Percentiles rank a stretch among this genome's conserved stretches.
These are phyloP conservation scores for Raffaelea albimanens DNA, from an alignment of 2,329 filamentous ascomycete species.

Conservation along the genomic window DNA sequence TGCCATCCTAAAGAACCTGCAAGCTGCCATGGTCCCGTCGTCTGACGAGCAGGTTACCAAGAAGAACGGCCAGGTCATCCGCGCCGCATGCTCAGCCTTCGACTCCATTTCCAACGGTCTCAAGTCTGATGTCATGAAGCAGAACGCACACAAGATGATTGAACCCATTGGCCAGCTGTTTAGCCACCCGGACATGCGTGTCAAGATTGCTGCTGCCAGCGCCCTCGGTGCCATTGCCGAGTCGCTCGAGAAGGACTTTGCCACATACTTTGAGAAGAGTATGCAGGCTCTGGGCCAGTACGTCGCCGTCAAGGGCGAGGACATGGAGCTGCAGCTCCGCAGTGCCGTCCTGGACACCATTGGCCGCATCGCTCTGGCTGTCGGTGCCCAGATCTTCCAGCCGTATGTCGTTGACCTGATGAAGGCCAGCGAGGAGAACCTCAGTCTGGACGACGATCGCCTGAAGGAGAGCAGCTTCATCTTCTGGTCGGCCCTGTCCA, in stretches of 20 bases:
- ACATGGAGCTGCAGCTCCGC: constrained; percentile 83
- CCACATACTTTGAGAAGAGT: constrained; percentile 83
- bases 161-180: constrained; percentile 78
- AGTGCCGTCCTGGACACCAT: constrained; percentile 87
- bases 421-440: constrained; percentile 82
- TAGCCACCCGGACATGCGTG: constrained; percentile 73
- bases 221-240: constrained; percentile 86
- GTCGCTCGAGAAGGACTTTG: constrained; percentile 72
- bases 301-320: constrained; percentile 75
- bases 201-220: constrained; percentile 82
- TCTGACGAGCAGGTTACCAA: constrained; percentile 56
- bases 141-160: constrained; percentile 75
- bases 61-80: constrained; percentile 76
- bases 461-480: constrained; percentile 96
- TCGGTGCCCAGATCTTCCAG: constrained; percentile 78
- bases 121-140: constrained; percentile 68
- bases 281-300: constrained; percentile 85
- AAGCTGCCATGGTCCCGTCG: constrained; percentile 62
- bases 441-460: constrained; percentile 79
- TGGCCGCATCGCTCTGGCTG: constrained; percentile 83
- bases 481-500: constrained; percentile 87
- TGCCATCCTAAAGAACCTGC: constrained; percentile 78
- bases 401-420: constrained; percentile 86
- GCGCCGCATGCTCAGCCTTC: constrained; percentile 79
- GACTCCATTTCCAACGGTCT: constrained; percentile 85